Base-by-base conservation (phyloP, 495 filamentous ascomycete genomes). In the Xylaria bambusicola region DNA sequence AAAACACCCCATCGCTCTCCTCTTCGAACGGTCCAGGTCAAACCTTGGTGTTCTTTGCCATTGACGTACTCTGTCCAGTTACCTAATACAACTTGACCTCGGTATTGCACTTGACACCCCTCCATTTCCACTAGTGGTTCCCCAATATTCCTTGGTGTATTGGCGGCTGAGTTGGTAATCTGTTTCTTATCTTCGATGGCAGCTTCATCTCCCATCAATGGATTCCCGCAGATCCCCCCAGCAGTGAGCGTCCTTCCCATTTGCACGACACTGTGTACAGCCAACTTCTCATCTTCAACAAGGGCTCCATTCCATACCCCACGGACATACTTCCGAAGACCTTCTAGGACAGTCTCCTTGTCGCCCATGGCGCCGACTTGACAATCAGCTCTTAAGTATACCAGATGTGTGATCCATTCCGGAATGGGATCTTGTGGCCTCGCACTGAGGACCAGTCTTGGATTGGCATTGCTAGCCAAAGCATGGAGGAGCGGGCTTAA, bases 1-100 rank as follows among this genome's bases (percentile, higher is more conserved):
- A 98, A 90, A 40, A 98, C 80, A 0, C 88, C 93, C 92, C 92
- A 97, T 60, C 92, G 82, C 64, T 97, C 84, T 3, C 93, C 92
- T 36, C 85, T 84, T 23, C 87, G 83, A 12, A 98, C 85, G 12
- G 79, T 88, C 93, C 94, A 97, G 71, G 85, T 83, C 0, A 97
- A 79, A 2, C 92, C 92, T 1, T 80, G 62, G 41, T 76, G 73
- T 4, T 58, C 20, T 23, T 79, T 56, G 0, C 77, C 77, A 6
- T 83, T 66, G 9, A 81, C 70, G 18, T 77, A 52, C 66, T 91
- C 82, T n/a, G 74, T 74, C 90, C 92, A 97, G 66, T 86, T 82
- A 0, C 92, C 90, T 2, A 98, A 80, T 0, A 89, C 88, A 8
- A 81, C 70, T 61, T 90, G 90, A 38, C 81, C 76, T n/a, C 88